phyloP scores from a whole-genome alignment of 768 basidiomycete species.

The Mycena belliarum region DNA sequence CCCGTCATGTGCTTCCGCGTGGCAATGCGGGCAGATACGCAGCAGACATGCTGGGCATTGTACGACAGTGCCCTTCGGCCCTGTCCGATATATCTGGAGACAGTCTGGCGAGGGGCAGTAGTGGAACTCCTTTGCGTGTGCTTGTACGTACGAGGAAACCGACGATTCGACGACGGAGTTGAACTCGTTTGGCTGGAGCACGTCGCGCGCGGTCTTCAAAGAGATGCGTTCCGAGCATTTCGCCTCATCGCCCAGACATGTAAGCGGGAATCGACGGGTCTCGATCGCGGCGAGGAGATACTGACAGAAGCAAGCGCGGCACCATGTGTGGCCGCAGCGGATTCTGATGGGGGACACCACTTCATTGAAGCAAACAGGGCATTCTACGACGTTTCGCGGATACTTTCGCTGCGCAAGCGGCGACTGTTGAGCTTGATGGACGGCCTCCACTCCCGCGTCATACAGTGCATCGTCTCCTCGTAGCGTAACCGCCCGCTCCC shows the following conservation, averaged over 20 bases:
- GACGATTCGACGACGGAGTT: conserved; percentile 57
- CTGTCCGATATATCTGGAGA: conserved; percentile 66
- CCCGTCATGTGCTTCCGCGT: conserved; percentile 62
- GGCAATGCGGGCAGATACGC: conserved; percentile 56
- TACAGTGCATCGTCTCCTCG: conserved; percentile 55
- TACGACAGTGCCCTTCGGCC: conserved; percentile 43
- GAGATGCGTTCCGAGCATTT: conserved; percentile 61
- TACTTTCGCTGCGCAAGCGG: conserved; percentile 19
- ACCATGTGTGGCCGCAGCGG: conserved; percentile 69
- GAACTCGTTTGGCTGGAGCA: conserved; percentile 56
- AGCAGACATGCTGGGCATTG: conserved; percentile 59
- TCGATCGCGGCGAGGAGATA: conserved; percentile 63
- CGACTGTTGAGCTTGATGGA: conserved; percentile 34
- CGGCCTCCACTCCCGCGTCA: conserved; percentile 42
- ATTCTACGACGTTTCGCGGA: conserved; percentile 32
- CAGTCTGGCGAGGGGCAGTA: conserved; percentile 85
- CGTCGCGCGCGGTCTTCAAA: conserved; percentile 46
- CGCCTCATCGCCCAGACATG: conserved; percentile 66
- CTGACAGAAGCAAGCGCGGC: conserved; percentile 56
- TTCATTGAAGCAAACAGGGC: conserved; percentile 72
- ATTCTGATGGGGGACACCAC: conserved; percentile 53
- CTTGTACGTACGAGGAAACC: conserved; percentile 60
- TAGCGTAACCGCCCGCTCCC: conserved; percentile 44
- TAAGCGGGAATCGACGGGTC: conserved; percentile 66
- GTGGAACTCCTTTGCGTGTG: conserved; percentile 60